Conservation (phyloP, 129 eudicot species). For the Flaveria trinervia region DNA sequence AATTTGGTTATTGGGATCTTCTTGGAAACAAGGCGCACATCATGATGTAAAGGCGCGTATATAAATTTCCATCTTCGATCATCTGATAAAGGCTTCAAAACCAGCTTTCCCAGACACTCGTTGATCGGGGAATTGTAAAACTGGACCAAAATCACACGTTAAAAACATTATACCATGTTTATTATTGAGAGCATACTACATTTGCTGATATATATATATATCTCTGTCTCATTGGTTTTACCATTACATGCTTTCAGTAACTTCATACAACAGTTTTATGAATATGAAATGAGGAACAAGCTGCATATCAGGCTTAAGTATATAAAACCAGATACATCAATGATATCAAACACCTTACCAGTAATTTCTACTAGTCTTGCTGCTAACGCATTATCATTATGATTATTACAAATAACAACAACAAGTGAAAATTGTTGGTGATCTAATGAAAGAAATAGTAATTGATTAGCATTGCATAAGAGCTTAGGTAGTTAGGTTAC, state of each 20-base stretch:
- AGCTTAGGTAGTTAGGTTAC: slow-evolving; percentile 27
- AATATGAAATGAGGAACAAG: no score
- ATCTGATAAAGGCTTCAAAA: slow-evolving; percentile 73
- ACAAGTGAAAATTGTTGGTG: neutral
- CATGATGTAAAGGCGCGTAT: slow-evolving; percentile 79
- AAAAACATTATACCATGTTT: neutral
- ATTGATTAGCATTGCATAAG: neutral
- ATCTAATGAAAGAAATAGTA: no score
- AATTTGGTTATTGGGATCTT: slow-evolving; percentile 81
- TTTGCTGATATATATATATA: neutral
- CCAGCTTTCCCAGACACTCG: slow-evolving; percentile 77
- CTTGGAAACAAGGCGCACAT: slow-evolving; percentile 82
- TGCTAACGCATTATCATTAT: no score
- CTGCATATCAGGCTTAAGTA: no score
- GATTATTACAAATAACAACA: no score
- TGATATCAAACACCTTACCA: neutral
- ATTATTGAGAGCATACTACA: neutral
- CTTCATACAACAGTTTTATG: no score
- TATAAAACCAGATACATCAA: neutral
- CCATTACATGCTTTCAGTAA: no score
- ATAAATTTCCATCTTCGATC: slow-evolving; percentile 78
- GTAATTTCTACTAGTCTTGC: no score
- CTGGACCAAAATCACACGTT: slow-evolving; percentile 35
- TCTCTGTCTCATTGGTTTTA: no score
- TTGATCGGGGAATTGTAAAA: slow-evolving; percentile 79